phyloP scores from a whole-genome alignment of 2,329 filamentous ascomycete genomes.

The Ceratocystis colombiana region DNA sequence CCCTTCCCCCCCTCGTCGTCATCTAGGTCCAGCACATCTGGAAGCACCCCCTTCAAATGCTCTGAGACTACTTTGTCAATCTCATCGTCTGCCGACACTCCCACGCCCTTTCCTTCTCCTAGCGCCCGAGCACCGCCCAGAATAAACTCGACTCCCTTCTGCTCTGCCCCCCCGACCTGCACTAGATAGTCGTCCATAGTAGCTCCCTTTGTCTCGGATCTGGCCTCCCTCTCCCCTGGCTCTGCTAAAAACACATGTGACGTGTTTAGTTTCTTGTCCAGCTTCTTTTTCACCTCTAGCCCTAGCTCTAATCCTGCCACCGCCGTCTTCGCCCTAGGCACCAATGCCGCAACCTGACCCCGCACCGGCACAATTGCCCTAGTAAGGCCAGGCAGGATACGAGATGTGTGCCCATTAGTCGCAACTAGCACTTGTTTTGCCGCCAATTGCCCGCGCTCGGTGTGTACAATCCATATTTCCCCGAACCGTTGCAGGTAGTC shows the following conservation, averaged over 20 bases:
- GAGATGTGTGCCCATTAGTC: constrained; percentile 75
- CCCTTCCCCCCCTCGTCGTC: background rate
- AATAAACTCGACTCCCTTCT: constrained; percentile 49
- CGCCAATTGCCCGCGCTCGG: constrained; percentile 55
- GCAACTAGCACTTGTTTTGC: constrained; percentile 61
- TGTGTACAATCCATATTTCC: constrained; percentile 51
- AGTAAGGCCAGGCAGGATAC: constrained; percentile 57
- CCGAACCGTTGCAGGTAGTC: constrained; percentile 37
- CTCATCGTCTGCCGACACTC: constrained; percentile 48
- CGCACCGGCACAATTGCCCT: constrained; percentile 67
- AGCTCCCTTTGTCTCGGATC: constrained; percentile 27
- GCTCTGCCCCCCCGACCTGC: constrained; percentile 46
- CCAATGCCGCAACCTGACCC: constrained; percentile 60
- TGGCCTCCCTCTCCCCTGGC: constrained; percentile 24
- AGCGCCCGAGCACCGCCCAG: constrained; percentile 58
- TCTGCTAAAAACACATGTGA: constrained; percentile 53
- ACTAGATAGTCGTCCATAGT: constrained; percentile 62
- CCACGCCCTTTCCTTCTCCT: constrained; percentile 41
- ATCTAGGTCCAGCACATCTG: constrained; percentile 32
- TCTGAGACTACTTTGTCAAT: constrained; percentile 47
- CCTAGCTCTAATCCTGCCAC: constrained; percentile 26
- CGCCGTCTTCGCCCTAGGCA: constrained; percentile 40
- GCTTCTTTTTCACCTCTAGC: too few relatives aligned
- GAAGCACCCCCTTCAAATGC: constrained; percentile 44
- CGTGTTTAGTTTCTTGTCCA: constrained; percentile 36